Evolutionary conservation across 2,329 filamentous ascomycete genomes (phyloP), one percentile per base, ranked within the genome.

Genomic region (Fusarium oligoseptatum): DNA sequence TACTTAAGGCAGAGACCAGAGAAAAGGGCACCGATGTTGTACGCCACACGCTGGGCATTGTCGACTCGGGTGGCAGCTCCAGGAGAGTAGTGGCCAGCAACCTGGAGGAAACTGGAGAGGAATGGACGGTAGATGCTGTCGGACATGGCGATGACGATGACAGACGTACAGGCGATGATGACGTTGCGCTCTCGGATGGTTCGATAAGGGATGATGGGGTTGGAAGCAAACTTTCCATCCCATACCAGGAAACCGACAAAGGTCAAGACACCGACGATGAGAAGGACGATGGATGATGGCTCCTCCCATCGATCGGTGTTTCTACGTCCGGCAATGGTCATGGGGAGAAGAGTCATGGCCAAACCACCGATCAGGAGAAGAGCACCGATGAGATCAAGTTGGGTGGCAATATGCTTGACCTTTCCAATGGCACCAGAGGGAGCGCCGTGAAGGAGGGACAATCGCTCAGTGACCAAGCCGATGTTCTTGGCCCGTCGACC

Each of bases 181-280:
- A 76, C 73, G 1, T 75, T 76, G 27, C 74, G 73, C 14, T 75
- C 73, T 0, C 61, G 61, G 8, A 75, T 74, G 1, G 73, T 75
- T 2, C 73, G 70, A 14, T 75, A 76, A 0, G 73, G 73, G 7
- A 75, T 75, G 4, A 74, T 70, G 0, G 72, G 72, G 2, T 73
- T 74, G 0, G 72, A 60, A 0, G 72, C 72, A 3, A 67, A 75
- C 3, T 32, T 70, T 2, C 72, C 72, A 2, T 74, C 72, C 72
- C 72, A 74, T 14, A 75, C 56, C 0, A 74, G 60, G 2, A 74
- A 74, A 0, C 11, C 66, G 12, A 67, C n/a, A 6, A 74, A 74
- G 0, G 68, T 74, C 0, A 74, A 4, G 6, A 73, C 62, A 14
- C 72, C 72, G 0, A 75, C 12, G 3, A 75, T 63, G 11, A 75